Percentiles rank a stretch among this genome's conserved stretches.
Conservation (phyloP, 495 filamentous ascomycete genomes). For the Lichina pygmaea region DNA sequence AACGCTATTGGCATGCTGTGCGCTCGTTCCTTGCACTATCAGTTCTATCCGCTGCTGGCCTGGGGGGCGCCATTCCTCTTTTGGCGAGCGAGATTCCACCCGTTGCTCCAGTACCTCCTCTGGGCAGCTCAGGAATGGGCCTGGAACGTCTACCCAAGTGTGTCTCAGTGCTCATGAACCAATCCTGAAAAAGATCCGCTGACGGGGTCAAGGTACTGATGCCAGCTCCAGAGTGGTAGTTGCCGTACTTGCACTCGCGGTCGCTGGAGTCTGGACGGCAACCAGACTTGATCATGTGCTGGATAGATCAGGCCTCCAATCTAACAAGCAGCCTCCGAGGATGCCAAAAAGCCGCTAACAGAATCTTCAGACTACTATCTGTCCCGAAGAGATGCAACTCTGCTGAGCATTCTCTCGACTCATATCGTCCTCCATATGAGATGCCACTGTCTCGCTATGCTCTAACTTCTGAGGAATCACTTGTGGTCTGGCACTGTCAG, state of each 20-base stretch:
- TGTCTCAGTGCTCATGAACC: neutral
- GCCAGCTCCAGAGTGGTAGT: slow-evolving; percentile 57
- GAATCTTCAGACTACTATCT: neutral
- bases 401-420: neutral
- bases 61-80: slow-evolving; percentile 83
- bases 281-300: slow-evolving; percentile 15
- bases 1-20: slow-evolving; percentile 72
- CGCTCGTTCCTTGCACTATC: slow-evolving; percentile 79
- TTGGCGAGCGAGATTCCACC: slow-evolving; percentile 56
- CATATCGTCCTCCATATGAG: slow-evolving; percentile 43
- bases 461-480: slow-evolving; percentile 57
- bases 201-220: slow-evolving; percentile 41
- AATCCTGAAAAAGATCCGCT: neutral
- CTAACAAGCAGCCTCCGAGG: neutral
- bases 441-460: slow-evolving; percentile 27
- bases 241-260: slow-evolving; percentile 33
- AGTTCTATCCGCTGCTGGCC: slow-evolving; percentile 83
- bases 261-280: slow-evolving; percentile 35
- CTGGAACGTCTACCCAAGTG: slow-evolving; percentile 94
- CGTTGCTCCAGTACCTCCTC: slow-evolving; percentile 35
- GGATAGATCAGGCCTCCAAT: neutral
- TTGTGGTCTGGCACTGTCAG: neutral
- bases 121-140: slow-evolving; percentile 87
- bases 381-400: neutral
- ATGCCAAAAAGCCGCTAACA: neutral